Evolutionary conservation across 2,329 filamentous ascomycete genomes (phyloP).

Genomic region (Rutstroemia sp.): DNA sequence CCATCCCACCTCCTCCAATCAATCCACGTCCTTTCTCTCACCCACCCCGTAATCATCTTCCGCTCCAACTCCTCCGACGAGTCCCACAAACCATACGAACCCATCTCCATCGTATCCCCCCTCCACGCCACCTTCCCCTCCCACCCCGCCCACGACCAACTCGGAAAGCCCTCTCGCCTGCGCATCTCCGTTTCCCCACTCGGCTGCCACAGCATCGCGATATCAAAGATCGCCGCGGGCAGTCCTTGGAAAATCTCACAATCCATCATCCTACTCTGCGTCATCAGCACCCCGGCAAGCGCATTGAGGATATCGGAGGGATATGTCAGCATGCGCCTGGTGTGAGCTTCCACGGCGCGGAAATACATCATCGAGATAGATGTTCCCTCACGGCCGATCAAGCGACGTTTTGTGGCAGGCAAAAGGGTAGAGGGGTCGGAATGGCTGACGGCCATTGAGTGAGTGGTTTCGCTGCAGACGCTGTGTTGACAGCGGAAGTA

Average conservation of each 20-base stretch:
- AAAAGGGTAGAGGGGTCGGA: neutral
- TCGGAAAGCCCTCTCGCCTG: neutral
- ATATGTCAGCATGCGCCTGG: neutral
- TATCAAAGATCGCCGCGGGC: neutral
- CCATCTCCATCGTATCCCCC: neutral
- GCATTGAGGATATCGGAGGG: neutral
- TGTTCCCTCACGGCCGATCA: neutral
- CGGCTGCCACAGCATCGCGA: neutral
- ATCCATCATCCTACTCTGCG: neutral
- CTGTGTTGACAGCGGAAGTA: constrained; percentile 2
- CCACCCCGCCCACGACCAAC: constrained; percentile 4
- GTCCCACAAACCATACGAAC: neutral
- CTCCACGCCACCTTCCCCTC: neutral
- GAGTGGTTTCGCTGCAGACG: constrained; percentile 2
- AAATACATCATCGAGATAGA: constrained; percentile 2
- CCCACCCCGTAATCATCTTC: neutral
- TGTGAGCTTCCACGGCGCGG: neutral
- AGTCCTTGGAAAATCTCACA: neutral
- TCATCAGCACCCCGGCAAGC: neutral
- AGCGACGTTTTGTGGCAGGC: neutral
- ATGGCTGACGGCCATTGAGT: neutral
- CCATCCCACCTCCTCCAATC: neutral
- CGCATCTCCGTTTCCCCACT: neutral
- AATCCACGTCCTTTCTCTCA: neutral
- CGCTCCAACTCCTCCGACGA: neutral